Base-by-base conservation (phyloP, 306 rosid genomes). In the Fagus crenata region DNA sequence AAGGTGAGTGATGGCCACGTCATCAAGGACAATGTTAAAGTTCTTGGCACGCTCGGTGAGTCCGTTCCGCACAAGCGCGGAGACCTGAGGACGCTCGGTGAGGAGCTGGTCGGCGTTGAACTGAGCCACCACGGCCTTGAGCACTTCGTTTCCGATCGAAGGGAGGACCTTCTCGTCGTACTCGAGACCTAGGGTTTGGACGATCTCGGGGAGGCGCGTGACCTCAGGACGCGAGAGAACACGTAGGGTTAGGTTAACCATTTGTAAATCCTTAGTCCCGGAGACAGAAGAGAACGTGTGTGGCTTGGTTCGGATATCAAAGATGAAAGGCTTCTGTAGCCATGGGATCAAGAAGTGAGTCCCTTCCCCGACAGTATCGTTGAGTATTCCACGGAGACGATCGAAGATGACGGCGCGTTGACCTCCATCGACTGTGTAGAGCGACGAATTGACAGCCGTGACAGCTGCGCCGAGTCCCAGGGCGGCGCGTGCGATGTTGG, bases 111-210 rank as follows among this genome's bases (percentile, higher is more conserved):
- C 90, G 43, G 90, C 90, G 70, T 87, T 87, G 82, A 87, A 87
- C 43, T 87, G 90, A 8, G 90, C 97, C 2, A 95, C 98, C 7
- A 90, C 97, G 53, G 97, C 90, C 31, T 95, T 95, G 6, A 94
- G 70, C 0, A 94, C 98, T 84, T 94, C 98, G 49, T 95, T 95
- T 0, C 98, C 97, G 32, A 95, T 95, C 0, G 96, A 89, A 0
- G 97, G 98, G 14, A 92, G 95, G 53, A 95, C 98, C 76, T 95
- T 95, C 88, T 95, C 98, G 61, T 95, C 98, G 74, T 95, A 95
- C 58, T 95, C 97, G 12, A 95, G 96, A 6, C 98, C 97, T 1
- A 95, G 87, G 73, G 92, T 95, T 68, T 90, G 92, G 59, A 95
- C 88, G 53, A 95, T 95, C 13, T 79, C 61, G 0, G 98, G 92